Evolutionary conservation across 148 eudicot species (phyloP), one percentile per base, ranked within the genome.

Genomic region (Camellia sinensis): DNA sequence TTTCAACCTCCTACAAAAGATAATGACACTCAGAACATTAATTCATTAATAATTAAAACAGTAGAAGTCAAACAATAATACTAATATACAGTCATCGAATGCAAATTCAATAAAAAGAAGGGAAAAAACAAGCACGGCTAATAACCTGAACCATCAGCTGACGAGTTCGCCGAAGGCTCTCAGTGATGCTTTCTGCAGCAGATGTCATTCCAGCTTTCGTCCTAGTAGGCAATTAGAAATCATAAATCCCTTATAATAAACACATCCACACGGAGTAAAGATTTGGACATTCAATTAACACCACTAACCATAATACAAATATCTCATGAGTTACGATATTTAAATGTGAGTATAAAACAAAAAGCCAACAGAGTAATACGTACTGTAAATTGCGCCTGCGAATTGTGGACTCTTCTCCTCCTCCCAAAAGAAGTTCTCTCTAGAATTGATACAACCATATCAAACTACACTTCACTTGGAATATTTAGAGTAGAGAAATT

Each of bases 151-250:
- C 96, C 98, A 95, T 95, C 83, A 95, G 71, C 83, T 95, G 98
- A 64, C 94, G 94, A 81, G 93, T 90, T 62, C 96, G 93, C 10
- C 98, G 92, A 76, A 95, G 97, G 82, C 97, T 92, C 59, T 95
- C 97, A 59, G 98, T 95, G 83, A 95, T 95, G 89, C 96, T 91
- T 83, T 95, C 97, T 79, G 98, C 98, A 21, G 98, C 97, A 80
- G 96, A 90, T 76, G 98, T 95, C 96, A 95, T 90, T 78, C 97
- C 98, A 73, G 91, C 92, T 86, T 91, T 93, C 60, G 98, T 95
- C 82, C 98, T 94, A 74, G 19, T 52, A 76, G 40, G 66, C 22
- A 78, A 80, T 61, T 6, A 37, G 64, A 60, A 63, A 13, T 50
- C 66, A 63, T 59, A 8, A 54, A 52, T 63, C 60, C 43, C 41